Base-by-base conservation (phyloP, 805 yeast genomes). In the Candida nemodendra region DNA sequence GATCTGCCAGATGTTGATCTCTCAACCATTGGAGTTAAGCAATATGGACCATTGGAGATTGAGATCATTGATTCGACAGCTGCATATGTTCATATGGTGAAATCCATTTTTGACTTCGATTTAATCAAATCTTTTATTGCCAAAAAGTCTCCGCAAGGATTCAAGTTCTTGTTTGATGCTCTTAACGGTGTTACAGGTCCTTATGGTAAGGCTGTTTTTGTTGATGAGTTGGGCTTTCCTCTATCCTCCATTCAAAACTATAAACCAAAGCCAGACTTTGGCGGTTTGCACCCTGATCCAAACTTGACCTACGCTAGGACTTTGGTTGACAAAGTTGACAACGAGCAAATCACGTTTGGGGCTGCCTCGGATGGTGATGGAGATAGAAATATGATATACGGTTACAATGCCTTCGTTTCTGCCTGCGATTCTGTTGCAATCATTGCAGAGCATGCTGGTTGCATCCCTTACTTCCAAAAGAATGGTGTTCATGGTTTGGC, bases 351-450 rank as follows among this genome's bases (percentile, higher is more conserved):
- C 49, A 85, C 91, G 6, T 91, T 91, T 61, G 99, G 99, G 47
- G 98, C 98, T 26, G 98, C 98, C 7, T 84, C 95, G n/a, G 99
- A 88, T 60, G 99, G 99, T 64, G 99, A 91, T 55, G 99, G 99
- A 63, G 99, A 91, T 61, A 80, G 99, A 68, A 91, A 91, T 64
- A 91, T 91, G 99, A 91, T 91, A 56, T 93, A 93, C 63, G 99
- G 99, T 43, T 88, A 87, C 27, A 84, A 84, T 32, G 77, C 97
- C 2, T 91, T 91, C 64, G 98, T 91, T 11, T 89, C 97, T 1
- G 99, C 99, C 7, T 98, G 99, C 60, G 99, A 91, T 64, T 85
- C 95, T 4, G 98, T 91, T 23, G 98, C 99, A 29, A 91, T 91
- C 50, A 91, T 91, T 60, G 90, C 97, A 13, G 97, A 93, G 67